Evolutionary conservation across 805 yeast species (phyloP), one percentile per base, ranked within the genome.

Genomic region (Candida berthetii): DNA sequence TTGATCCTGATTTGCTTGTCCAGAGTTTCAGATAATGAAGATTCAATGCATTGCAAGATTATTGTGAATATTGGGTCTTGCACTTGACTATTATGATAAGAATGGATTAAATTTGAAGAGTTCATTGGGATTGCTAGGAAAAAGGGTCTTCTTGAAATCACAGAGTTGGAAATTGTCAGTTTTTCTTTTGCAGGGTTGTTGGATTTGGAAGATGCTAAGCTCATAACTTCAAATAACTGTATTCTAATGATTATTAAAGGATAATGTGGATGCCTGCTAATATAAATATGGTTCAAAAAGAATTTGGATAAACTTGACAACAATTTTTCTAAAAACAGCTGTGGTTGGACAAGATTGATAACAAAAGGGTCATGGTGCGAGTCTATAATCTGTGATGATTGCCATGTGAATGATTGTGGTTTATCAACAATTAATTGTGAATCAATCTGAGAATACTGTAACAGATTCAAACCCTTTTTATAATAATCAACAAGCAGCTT

Each of bases 401-500:
- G 52, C 78, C 77, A 72, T 25, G 48, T 46, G 41, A 53, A 58
- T 2, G 48, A 46, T 20, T 47, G 60, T 0, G 89, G 80, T 43
- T 74, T 71, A 49, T 81, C 84, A 3, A 84, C 74, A 35, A 84
- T 64, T 35, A 73, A 53, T 48, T 81, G 85, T 40, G 82, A 75
- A 49, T 85, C 93, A 5, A 84, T 61, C 45, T 83, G 88, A 0
- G 93, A 81, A 33, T 80, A 54, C 54, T 85, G 95, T 15, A 79
- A 64, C 1, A 81, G 60, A 48, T 80, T 82, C 35, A 82, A 55
- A 0, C 88, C 88, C 6, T 59, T 50, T 2, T 71, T 61, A 74
- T 85, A 82, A 48, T 64, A 45, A 18, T 55, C 59, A 9, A 53
- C 48, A 1, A 55, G 32, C 15, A 55, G 27, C 25, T 35, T 48